A percentile compares a stretch with the other conserved stretches of the same genome.
These are phyloP conservation scores for Kazachstania africana DNA, from an alignment of 805 yeast genomes.

Conservation along the genomic window DNA sequence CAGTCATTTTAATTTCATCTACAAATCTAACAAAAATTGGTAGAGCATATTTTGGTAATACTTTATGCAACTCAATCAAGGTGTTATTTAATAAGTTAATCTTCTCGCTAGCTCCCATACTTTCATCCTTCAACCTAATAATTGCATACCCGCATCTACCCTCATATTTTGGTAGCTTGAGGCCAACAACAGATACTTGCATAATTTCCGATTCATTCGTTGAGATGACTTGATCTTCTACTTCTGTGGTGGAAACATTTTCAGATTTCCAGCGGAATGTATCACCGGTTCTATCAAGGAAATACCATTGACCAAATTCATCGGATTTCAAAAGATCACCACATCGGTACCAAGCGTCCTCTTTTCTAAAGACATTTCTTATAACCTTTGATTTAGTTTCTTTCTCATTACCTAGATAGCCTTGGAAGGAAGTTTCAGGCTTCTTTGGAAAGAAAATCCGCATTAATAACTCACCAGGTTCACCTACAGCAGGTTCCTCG, in stretches of 20 bases:
- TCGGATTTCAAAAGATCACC: conserved; percentile 76
- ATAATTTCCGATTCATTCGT: conserved; percentile 30
- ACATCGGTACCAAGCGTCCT: conserved; percentile 84
- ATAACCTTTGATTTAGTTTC: conserved; percentile 73
- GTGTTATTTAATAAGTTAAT: conserved; percentile 29
- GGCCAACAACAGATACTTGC: conserved; percentile 81
- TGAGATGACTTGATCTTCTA: conserved; percentile 55
- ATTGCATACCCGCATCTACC: conserved; percentile 93
- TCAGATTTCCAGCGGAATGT: conserved; percentile 96
- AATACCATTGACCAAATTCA: conserved; percentile 57
- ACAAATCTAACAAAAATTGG: conserved; percentile 74
- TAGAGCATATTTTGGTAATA: conserved; percentile 73
- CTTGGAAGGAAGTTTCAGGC: conserved; percentile 73
- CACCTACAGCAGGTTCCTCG: conserved; percentile 38
- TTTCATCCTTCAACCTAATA: conserved; percentile 37
- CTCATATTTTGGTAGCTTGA: conserved; percentile 73
- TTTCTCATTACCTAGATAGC: conserved; percentile 67
- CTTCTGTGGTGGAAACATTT: conserved; percentile 88
- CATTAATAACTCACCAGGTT: conserved; percentile 86
- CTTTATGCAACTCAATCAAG: conserved; percentile 26
- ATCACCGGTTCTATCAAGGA: conserved; percentile 88
- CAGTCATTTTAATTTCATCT: conserved; percentile 48
- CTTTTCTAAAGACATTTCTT: conserved; percentile 62
- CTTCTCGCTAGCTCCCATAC: conserved; percentile 9
- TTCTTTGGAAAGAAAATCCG: conserved; percentile 50